phyloP scores from a whole-genome alignment of 1,284 basidiomycete genomes.

The Pascua guehoae region DNA sequence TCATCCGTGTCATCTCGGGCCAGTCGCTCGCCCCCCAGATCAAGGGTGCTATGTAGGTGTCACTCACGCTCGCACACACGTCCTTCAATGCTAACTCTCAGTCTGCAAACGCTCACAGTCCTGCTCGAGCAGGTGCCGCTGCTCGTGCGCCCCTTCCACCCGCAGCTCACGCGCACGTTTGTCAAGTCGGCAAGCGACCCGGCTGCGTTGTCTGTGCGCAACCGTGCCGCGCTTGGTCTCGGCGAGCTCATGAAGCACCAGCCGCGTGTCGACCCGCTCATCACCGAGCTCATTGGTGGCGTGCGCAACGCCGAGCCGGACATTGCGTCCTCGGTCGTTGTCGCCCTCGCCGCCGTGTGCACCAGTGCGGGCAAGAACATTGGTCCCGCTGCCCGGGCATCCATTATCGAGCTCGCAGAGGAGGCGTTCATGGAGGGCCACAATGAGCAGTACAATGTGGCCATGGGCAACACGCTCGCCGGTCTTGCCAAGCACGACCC shows the following conservation, averaged over 20 bases:
- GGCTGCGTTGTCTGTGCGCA: conserved; percentile 73
- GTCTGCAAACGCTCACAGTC: conserved; percentile 68
- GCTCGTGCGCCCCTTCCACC: conserved; percentile 97
- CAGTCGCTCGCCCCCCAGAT: conserved; percentile 84
- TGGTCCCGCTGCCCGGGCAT: conserved; percentile 68
- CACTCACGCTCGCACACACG: background rate
- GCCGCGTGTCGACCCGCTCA: conserved; percentile 60
- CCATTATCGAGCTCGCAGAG: conserved; percentile 68
- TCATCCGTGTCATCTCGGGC: conserved; percentile 88
- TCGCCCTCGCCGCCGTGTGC: conserved; percentile 75
- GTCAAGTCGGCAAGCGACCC: conserved; percentile 88
- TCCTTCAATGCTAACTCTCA: conserved; percentile 12
- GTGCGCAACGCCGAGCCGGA: conserved; percentile 62
- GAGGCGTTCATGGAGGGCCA: conserved; percentile 65
- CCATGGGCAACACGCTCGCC: conserved; percentile 65
- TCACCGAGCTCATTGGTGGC: conserved; percentile 69
- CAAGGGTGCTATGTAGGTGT: conserved; percentile 70
- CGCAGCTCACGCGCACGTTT: conserved; percentile 93
- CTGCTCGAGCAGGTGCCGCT: conserved; percentile 79
- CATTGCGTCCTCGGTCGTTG: conserved; percentile 69
- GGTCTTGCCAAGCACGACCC: conserved; percentile 62
- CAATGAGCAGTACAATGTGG: conserved; percentile 64
- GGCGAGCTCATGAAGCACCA: conserved; percentile 91
- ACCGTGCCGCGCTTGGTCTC: conserved; percentile 74
- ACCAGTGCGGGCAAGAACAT: conserved; percentile 69